Conservation (phyloP, 805 yeast species). For the Metschnikowia corniflorae region DNA sequence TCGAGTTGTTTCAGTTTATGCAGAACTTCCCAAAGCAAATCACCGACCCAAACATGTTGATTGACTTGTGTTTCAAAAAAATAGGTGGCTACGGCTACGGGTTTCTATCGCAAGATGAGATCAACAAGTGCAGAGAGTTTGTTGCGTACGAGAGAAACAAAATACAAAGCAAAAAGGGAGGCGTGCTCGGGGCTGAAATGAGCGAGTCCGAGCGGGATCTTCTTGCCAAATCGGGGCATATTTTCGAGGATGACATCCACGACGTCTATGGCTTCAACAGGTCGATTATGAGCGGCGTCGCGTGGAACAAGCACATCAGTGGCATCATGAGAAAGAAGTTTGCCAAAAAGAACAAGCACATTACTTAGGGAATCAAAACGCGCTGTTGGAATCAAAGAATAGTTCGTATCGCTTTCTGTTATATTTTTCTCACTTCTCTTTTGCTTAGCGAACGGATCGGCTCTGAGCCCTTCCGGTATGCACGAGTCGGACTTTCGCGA, state of each 20-base stretch:
- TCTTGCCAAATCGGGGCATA: conserved; percentile 20
- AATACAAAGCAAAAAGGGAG: conserved; percentile 25
- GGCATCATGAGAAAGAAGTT: conserved; percentile 39
- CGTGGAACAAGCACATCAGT: conserved; percentile 60
- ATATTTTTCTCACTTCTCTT: too few relatives aligned
- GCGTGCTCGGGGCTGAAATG: conserved; percentile 31
- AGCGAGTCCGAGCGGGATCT: conserved; percentile 39
- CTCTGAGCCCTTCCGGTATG: too few relatives aligned
- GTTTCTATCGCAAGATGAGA: conserved; percentile 77
- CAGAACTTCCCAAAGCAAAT: conserved; percentile 77
- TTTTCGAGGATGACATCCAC: conserved; percentile 32
- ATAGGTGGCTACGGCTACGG: conserved; percentile 64
- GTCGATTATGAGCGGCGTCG: conserved; percentile 51
- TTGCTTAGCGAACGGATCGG: too few relatives aligned
- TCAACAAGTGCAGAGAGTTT: conserved; percentile 70
- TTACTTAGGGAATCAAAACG: not conserved
- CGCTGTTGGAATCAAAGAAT: not conserved
- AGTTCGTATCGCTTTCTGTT: not conserved
- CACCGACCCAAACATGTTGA: conserved; percentile 63
- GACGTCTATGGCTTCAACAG: conserved; percentile 44
- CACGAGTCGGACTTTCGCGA: too few relatives aligned
- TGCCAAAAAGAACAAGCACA: conserved; percentile 6
- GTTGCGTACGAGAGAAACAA: conserved; percentile 62
- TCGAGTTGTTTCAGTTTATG: conserved; percentile 70
- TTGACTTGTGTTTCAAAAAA: conserved; percentile 73